phyloP scores from a whole-genome alignment of 2,329 filamentous ascomycete genomes.

The Botryotinia globosa region DNA sequence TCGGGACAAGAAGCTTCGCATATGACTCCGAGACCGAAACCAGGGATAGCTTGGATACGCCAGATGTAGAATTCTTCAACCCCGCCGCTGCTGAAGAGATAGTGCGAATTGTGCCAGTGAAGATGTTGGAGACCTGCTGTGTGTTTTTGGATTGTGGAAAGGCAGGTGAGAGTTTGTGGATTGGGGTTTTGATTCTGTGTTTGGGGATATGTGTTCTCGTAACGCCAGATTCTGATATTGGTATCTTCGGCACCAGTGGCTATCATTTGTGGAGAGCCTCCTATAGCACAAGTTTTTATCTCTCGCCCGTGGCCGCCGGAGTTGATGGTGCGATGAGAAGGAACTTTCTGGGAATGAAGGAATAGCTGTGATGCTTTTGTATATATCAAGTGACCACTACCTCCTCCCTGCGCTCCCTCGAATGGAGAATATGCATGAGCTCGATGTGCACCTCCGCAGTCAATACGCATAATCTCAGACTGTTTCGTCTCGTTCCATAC shows the following conservation, averaged over 20 bases:
- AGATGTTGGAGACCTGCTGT: conserved; percentile 72
- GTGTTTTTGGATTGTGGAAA: conserved; percentile 69
- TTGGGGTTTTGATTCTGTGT: not conserved
- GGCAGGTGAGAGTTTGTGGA: conserved; percentile 41
- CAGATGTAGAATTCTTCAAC: conserved; percentile 89
- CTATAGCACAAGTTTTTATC: conserved; percentile 62
- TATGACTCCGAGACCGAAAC: conserved; percentile 51
- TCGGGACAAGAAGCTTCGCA: conserved; percentile 56
- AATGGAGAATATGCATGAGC: conserved; percentile 58
- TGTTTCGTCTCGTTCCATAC: conserved; percentile 75
- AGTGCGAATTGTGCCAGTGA: conserved; percentile 63
- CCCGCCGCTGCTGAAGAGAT: conserved; percentile 82
- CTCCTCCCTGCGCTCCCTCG: conserved; percentile 24
- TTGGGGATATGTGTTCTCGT: conserved; percentile 28
- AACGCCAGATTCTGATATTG: conserved; percentile 69
- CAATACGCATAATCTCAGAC: conserved; percentile 66
- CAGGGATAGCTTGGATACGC: conserved; percentile 56
- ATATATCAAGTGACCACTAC: conserved; percentile 63
- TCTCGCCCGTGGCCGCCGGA: conserved; percentile 81
- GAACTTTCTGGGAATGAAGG: conserved; percentile 41
- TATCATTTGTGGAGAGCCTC: conserved; percentile 42
- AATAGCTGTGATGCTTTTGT: conserved; percentile 62
- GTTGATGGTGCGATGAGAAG: conserved; percentile 53
- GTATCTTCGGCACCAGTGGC: conserved; percentile 72
- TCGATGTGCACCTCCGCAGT: conserved; percentile 83